Percentiles rank a stretch among this genome's conserved stretches.
These are phyloP conservation scores for Maudiozyma bulderi DNA, from an alignment of 805 yeast species.

Conservation along the genomic window DNA sequence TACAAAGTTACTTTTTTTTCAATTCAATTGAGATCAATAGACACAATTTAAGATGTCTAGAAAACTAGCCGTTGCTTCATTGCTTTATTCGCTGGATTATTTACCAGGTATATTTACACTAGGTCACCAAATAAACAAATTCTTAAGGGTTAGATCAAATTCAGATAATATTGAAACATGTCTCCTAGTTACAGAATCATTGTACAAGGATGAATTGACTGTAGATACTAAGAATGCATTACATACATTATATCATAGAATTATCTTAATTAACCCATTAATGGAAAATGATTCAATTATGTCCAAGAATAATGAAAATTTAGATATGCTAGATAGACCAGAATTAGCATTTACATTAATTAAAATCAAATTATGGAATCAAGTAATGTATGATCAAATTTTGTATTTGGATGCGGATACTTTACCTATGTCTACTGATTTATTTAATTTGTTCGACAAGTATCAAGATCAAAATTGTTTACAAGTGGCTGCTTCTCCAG, in stretches of 20 bases:
- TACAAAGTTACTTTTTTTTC: neutral
- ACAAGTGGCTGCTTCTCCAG: constrained; percentile 51
- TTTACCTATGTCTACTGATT: constrained; percentile 32
- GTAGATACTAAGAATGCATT: constrained; percentile 12
- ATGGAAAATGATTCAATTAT: constrained; percentile 13
- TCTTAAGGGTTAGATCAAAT: constrained; percentile 6
- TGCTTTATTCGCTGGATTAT: constrained; percentile 42
- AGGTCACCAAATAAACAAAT: constrained; percentile 31
- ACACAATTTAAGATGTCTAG: neutral
- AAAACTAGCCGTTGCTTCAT: constrained; percentile 23
- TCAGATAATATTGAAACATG: constrained; percentile 6
- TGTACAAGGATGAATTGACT: constrained; percentile 12
- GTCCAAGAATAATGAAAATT: constrained; percentile 18
- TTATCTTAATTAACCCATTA: constrained; percentile 21
- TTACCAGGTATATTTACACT: constrained; percentile 50
- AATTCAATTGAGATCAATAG: too few species aligned
- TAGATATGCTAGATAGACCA: constrained; percentile 36
- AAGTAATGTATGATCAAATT: constrained; percentile 35
- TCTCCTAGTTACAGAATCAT: constrained; percentile 14
- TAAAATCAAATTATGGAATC: constrained; percentile 42
- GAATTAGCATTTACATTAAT: constrained; percentile 43
- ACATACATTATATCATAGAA: constrained; percentile 17
- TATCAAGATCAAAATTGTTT: constrained; percentile 15
- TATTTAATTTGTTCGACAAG: constrained; percentile 18
- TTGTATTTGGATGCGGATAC: constrained; percentile 62